Conservation (phyloP, 306 rosid species). For the Erythrophleum fordii region DNA sequence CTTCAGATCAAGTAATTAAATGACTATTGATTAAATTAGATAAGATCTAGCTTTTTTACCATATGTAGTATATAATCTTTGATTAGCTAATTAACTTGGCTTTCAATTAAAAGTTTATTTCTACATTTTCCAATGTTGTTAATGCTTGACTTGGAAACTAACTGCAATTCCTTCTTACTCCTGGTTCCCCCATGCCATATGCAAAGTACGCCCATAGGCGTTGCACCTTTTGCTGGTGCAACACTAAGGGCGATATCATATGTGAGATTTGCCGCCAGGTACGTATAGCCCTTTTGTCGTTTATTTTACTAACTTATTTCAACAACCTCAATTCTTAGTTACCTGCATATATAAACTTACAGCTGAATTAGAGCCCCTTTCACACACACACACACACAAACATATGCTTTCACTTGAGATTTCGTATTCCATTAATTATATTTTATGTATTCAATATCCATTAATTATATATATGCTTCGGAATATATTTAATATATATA, state of each 20-base stretch:
- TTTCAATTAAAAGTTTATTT: neutral
- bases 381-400: no score
- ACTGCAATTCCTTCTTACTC: neutral
- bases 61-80: neutral
- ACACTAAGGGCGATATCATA: neutral
- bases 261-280: conserved; percentile 50
- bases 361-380: neutral
- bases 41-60: neutral
- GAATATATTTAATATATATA: neutral
- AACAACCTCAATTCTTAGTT: neutral
- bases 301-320: neutral
- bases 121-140: neutral
- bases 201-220: conserved; percentile 40
- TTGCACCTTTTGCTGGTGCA: conserved; percentile 33
- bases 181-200: neutral
- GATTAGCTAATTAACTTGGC: neutral
- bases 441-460: no score
- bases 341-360: no score
- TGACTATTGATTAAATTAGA: neutral
- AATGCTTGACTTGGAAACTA: neutral
- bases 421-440: neutral
- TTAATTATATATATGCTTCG: neutral
- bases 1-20: neutral
- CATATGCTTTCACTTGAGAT: neutral
- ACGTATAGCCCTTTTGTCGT: neutral